Evolutionary conservation across 805 yeast species (phyloP), one percentile per base, ranked within the genome.

Genomic region (Lachancea mirantina): DNA sequence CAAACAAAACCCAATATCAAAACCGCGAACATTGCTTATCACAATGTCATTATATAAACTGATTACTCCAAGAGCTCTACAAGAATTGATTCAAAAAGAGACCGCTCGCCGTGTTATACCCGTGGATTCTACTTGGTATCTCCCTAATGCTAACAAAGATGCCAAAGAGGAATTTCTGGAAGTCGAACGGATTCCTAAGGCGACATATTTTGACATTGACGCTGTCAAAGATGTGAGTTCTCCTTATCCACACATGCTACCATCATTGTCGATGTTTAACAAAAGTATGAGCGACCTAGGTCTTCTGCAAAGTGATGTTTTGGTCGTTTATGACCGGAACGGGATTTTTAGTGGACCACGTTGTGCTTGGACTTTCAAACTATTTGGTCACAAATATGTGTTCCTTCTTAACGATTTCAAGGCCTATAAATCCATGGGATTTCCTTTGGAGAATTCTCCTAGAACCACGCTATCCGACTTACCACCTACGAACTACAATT

Each of bases 271-370:
- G 1, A 67, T 64, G 3, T 89, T 85, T 57, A 72, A 73, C 32
- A 28, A 47, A 4, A 68, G 72, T 1, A 64, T 78, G 45, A 58
- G 70, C 8, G 49, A 68, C 10, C 55, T 84, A 38, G 92, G 92
- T 1, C 50, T 84, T 18, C 42, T 49, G 3, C 60, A 60, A 16
- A 59, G 64, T 30, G 92, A 88, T 43, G 60, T 65, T 9, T 52
- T 92, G 23, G 79, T 92, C 8, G 74, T 92, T 8, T 92, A 92
- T 55, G 98, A 92, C 58, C 76, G 77, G 43, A 69, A 71, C 30
- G 95, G 95, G 2, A 77, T 82, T 41, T 85, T 89, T 55, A 78
- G 94, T 25, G 76, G 88, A 2, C 95, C 96, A 23, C 70, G 98
- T 44, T 94, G 83, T 11, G 88, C 87, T 0, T 92, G 96, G 96